These are phyloP conservation scores for Rhizopogon sp. DNA, from an alignment of 768 basidiomycete species.

Conservation along the genomic window DNA sequence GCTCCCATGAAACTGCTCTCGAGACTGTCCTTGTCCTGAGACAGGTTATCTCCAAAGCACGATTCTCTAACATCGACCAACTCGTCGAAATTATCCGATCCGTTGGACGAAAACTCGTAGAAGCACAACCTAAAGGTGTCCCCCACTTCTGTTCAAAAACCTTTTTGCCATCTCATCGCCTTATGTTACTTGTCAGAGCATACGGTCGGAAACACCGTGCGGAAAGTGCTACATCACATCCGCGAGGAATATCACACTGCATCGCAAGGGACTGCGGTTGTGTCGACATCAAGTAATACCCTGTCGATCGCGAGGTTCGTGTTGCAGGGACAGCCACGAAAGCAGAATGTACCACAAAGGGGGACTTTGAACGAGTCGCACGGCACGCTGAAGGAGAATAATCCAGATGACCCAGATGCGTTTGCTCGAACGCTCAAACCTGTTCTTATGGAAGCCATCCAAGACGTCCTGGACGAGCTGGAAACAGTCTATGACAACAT, in stretches of 20 bases:
- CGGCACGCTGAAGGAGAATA: constrained; percentile 59
- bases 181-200: constrained; percentile 54
- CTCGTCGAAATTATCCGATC: constrained; percentile 72
- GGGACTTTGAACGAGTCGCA: constrained; percentile 41
- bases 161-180: constrained; percentile 3
- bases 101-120: constrained; percentile 76
- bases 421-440: constrained; percentile 82
- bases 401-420: constrained; percentile 72
- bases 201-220: constrained; percentile 91
- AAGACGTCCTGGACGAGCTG: constrained; percentile 93
- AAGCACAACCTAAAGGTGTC: constrained; percentile 93
- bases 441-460: constrained; percentile 93
- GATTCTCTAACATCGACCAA: constrained; percentile 84
- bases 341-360: constrained; percentile 37
- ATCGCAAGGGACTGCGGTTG: constrained; percentile 37
- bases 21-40: constrained; percentile 87
- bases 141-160: constrained; percentile 7
- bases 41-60: constrained; percentile 83
- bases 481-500: constrained; percentile 95
- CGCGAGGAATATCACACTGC: constrained; percentile 93
- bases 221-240: constrained; percentile 89
- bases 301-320: constrained; percentile 83
- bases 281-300: constrained; percentile 32
- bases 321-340: constrained; percentile 66
- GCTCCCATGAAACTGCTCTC: constrained; percentile 82